These are phyloP conservation scores for Lactarius sanguifluus DNA, from an alignment of 768 basidiomycete species.

Conservation along the genomic window DNA sequence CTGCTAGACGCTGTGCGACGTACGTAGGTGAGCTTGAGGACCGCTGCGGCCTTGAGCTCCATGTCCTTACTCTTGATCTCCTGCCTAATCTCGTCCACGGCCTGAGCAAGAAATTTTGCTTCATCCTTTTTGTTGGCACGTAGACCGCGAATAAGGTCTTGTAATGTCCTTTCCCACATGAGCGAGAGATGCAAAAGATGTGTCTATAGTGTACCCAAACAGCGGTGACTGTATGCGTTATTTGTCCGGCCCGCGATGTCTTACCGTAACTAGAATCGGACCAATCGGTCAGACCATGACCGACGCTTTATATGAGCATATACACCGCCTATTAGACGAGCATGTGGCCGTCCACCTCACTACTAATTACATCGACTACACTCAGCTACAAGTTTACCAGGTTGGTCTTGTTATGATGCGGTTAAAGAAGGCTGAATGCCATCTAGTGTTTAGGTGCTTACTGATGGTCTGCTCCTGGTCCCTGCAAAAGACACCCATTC, in stretches of 20 bases:
- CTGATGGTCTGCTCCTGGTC: slow-evolving; percentile 9
- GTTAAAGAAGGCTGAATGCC: background rate
- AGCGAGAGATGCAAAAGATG: slow-evolving; percentile 29
- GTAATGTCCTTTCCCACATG: slow-evolving; percentile 97
- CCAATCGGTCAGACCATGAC: slow-evolving; percentile 3
- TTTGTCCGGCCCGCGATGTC: slow-evolving; percentile 2
- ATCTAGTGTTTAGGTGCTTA: slow-evolving; percentile 15
- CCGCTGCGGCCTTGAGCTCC: slow-evolving; percentile 93
- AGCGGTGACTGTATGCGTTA: background rate
- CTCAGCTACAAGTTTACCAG: slow-evolving; percentile 25
- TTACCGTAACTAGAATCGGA: background rate
- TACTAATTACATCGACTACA: slow-evolving; percentile 18
- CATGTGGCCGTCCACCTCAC: slow-evolving; percentile 21
- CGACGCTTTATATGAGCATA: slow-evolving; percentile 18
- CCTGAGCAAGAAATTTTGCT: slow-evolving; percentile 85
- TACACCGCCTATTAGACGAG: slow-evolving; percentile 27
- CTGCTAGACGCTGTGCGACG: slow-evolving; percentile 39
- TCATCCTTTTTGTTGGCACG: slow-evolving; percentile 96
- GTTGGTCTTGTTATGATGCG: slow-evolving; percentile 10
- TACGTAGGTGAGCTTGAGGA: slow-evolving; percentile 96
- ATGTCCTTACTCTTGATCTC: slow-evolving; percentile 95
- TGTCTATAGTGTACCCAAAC: background rate
- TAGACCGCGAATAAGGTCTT: slow-evolving; percentile 93
- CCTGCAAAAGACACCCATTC: slow-evolving; percentile 21
- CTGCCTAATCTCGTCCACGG: slow-evolving; percentile 89